Percentiles rank a stretch among this genome's conserved stretches.
phyloP scores from a whole-genome alignment of 108 stramenopile species.

The Pseudonitzschia pungens region DNA sequence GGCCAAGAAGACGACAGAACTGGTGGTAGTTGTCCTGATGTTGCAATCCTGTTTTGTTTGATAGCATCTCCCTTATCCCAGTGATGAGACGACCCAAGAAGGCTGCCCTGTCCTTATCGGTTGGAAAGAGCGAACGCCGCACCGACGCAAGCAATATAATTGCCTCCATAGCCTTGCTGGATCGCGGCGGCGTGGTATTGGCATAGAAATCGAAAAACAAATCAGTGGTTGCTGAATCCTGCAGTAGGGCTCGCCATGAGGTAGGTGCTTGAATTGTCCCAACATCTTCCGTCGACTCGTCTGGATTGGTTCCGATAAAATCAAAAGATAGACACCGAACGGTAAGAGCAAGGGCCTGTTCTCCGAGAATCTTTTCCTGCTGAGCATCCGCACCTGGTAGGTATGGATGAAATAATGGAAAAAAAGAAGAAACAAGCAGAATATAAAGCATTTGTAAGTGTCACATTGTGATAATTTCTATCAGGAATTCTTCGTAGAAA shows the following conservation, averaged over 20 bases:
- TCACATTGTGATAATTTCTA: no score
- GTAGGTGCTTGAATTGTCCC: conserved; percentile 97
- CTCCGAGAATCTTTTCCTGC: conserved; percentile 81
- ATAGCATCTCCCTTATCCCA: conserved; percentile 87
- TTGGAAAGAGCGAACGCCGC: conserved; percentile 90
- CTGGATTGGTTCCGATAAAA: conserved; percentile 98
- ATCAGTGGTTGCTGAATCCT: conserved; percentile 86
- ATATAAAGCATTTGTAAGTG: background rate
- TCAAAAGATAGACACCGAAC: conserved; percentile 94
- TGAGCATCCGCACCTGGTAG: conserved; percentile 55
- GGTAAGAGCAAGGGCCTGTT: conserved; percentile 82
- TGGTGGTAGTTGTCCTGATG: conserved; percentile 98
- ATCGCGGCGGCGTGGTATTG: conserved; percentile 91
- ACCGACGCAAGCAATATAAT: conserved; percentile 88
- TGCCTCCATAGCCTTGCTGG: conserved; percentile 90
- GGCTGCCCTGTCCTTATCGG: conserved; percentile 90
- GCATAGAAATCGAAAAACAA: conserved; percentile 94
- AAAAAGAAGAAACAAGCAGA: background rate
- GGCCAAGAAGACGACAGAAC: conserved; percentile 95
- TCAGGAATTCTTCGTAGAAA: no score
- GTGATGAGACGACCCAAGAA: conserved; percentile 87
- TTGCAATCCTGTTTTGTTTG: conserved; percentile 90
- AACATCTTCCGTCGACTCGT: conserved; percentile 97
- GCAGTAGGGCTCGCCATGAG: conserved; percentile 87
- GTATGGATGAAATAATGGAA: background rate